These are phyloP conservation scores for Orbilia javanica DNA, from an alignment of 2,329 filamentous ascomycete genomes.

Conservation along the genomic window DNA sequence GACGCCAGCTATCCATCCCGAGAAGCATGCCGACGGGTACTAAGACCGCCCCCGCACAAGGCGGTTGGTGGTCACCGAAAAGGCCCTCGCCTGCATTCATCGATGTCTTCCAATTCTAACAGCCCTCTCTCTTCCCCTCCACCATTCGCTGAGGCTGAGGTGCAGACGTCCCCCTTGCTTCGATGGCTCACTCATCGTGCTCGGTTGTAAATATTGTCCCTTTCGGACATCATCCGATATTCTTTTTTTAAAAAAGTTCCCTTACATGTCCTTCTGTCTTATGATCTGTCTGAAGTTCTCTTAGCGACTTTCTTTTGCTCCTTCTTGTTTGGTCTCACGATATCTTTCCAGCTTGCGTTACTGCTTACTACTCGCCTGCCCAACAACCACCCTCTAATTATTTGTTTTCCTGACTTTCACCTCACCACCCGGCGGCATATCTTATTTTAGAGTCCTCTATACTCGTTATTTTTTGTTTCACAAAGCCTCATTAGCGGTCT, in stretches of 20 bases:
- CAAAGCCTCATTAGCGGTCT: conserved; percentile 46
- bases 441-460: conserved; percentile 47
- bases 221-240: conserved; percentile 43
- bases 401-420: conserved; percentile 2
- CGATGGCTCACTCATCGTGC: conserved; percentile 44
- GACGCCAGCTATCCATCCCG: conserved; percentile 53
- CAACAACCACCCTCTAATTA: conserved; percentile 39
- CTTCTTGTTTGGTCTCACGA: conserved; percentile 35
- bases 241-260: conserved; percentile 15
- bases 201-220: conserved; percentile 50
- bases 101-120: conserved; percentile 57
- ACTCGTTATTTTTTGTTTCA: conserved; percentile 40
- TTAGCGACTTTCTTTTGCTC: conserved; percentile 45
- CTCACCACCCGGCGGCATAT: conserved; percentile 35
- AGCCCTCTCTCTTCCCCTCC: background rate
- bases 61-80: conserved; percentile 50
- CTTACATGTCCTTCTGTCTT: conserved; percentile 30
- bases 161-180: conserved; percentile 53
- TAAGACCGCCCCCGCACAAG: conserved; percentile 4
- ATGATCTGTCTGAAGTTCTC: conserved; percentile 45
- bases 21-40: conserved; percentile 45
- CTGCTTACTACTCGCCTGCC: conserved; percentile 26
- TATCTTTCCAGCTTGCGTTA: conserved; percentile 33
- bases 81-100: conserved; percentile 56
- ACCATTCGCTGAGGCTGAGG: conserved; percentile 38